phyloP scores from a whole-genome alignment of 164 flowering plant species.

The Stephania yunnanensis region DNA sequence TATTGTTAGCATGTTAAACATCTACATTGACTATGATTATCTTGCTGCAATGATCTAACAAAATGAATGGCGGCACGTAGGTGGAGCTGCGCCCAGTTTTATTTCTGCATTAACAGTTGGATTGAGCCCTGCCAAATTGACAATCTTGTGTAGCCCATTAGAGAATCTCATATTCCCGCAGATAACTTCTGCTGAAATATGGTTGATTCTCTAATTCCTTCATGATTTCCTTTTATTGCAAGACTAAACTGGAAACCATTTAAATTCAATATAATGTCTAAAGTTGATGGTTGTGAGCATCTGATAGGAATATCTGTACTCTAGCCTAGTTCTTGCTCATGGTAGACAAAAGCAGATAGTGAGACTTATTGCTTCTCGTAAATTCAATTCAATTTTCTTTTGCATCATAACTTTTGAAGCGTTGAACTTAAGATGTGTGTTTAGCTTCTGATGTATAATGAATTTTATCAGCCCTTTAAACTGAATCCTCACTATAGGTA shows the following conservation, averaged over 20 bases:
- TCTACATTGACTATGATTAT: not conserved
- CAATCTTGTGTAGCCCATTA: not conserved
- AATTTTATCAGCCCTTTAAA: slow-evolving; percentile 5
- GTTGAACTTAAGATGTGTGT: not conserved
- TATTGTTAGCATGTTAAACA: not conserved
- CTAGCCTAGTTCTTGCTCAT: too few relatives aligned
- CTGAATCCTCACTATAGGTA: slow-evolving; percentile 41
- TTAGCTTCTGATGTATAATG: not conserved
- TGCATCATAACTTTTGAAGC: too few relatives aligned
- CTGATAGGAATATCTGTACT: too few relatives aligned
- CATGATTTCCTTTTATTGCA: not conserved
- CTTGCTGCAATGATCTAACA: not conserved
- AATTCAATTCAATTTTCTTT: too few relatives aligned
- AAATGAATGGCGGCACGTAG: not conserved
- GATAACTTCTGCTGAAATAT: not conserved
- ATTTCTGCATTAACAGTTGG: not conserved
- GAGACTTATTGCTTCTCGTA: too few relatives aligned
- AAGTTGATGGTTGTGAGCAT: too few relatives aligned
- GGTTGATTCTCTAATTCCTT: not conserved
- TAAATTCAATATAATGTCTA: too few relatives aligned
- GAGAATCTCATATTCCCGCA: too few relatives aligned
- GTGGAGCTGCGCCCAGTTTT: not conserved
- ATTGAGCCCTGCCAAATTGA: too few relatives aligned
- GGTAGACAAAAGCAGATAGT: too few relatives aligned
- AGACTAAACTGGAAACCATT: not conserved